Evolutionary conservation across 306 rosid genomes (phyloP).

Genomic region (Medicago lupulina): DNA sequence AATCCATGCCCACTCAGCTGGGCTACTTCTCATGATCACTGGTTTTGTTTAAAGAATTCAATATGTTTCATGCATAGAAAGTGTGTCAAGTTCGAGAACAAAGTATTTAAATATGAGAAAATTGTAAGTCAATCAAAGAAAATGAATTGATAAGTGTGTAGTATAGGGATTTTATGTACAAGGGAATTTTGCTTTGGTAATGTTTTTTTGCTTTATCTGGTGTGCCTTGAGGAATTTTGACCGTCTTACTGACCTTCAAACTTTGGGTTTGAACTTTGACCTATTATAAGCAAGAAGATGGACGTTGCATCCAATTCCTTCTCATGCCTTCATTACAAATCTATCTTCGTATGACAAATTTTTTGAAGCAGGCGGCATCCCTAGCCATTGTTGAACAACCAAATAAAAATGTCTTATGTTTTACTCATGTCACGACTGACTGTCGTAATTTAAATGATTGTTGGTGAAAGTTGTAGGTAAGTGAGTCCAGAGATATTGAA

Average conservation of each 20-base stretch:
- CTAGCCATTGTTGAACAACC: too few species aligned
- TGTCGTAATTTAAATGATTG: constrained; percentile 19
- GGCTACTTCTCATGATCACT: constrained; percentile 46
- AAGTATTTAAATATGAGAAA: background rate
- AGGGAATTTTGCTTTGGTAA: constrained; percentile 17
- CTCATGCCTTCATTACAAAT: too few species aligned
- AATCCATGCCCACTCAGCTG: constrained; percentile 42
- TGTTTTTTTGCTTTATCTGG: background rate
- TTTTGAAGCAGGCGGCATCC: too few species aligned
- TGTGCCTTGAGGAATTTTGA: constrained; percentile 10
- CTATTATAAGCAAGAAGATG: too few species aligned
- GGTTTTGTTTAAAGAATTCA: background rate
- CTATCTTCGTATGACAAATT: too few species aligned
- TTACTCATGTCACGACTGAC: background rate
- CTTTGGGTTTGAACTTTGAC: too few species aligned
- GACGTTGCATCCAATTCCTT: too few species aligned
- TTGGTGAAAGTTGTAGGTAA: background rate
- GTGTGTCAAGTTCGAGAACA: background rate
- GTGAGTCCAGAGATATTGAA: background rate
- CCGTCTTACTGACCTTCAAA: background rate
- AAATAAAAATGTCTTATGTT: background rate
- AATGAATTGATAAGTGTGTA: background rate
- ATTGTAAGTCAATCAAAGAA: constrained; percentile 13
- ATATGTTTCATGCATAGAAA: constrained; percentile 18
- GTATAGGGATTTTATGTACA: constrained; percentile 21